Base-by-base conservation (phyloP, 2,329 filamentous ascomycete genomes). In the Orbilia oligospora region DNA sequence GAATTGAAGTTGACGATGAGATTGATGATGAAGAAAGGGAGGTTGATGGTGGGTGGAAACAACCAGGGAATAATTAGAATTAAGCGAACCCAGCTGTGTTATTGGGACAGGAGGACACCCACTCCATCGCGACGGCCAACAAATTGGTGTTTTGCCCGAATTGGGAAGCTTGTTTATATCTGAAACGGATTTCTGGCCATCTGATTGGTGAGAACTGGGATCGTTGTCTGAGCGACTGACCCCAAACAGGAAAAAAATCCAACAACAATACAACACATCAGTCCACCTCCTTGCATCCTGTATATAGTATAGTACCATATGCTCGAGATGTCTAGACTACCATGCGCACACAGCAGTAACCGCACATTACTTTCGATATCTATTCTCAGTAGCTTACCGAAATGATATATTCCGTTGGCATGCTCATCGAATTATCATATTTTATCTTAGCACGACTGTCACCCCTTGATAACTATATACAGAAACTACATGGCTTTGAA, bases 1-100 rank as follows among this genome's bases (percentile, higher is more conserved):
- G n/a, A 16, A 48, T 49, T 55, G 18, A 49, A 33, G 24, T 48
- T 5, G 58, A 64, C 10, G 58, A 27, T 49, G 56, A 64, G 44
- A 33, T n/a, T 53, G 36, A 61, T 58, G 30, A 24, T 44, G 55
- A 53, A 33, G 36, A 36, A 66, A 53, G 24, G 61, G 49, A 65
- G 48, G 68, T 53, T 16, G 58, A 44, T 30, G 66, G 46, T 61
- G 61, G 53, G 53, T 38, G 33, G 53, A 30, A n/a, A 55, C 18
- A 61, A 24, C 71, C 53, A 38, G 64, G 63, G 71, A 75, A 66
- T 64, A 55, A 63, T 27, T 55, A 36, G 48, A 30, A 51, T 68
- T 67, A 53, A 75, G 63, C 64, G 64, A 75, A 75, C 67, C 8
- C 48, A 61, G 70, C 70, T 61, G 48, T 73, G 61, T 73, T 73